Base-by-base conservation (phyloP, 2,329 filamentous ascomycete genomes). In the Aspergillus alliaceus region DNA sequence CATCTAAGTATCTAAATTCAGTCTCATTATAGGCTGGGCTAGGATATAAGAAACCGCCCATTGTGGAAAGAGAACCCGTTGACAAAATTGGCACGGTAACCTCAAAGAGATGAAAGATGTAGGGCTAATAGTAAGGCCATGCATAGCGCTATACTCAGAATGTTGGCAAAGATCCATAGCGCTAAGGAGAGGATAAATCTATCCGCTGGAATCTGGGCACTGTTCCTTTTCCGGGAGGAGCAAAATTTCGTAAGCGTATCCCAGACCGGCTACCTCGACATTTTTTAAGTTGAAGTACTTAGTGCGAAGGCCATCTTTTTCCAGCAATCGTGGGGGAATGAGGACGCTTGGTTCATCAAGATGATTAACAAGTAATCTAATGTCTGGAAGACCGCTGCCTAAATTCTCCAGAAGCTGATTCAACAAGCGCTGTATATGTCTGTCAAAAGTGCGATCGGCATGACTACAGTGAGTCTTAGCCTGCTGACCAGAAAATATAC, bases 31-130 rank as follows among this genome's bases (percentile, higher is more conserved):
- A 85, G 1, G 78, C 77, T 0, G 82, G 76, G 44, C 79, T 80
- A 0, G 84, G 84, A 24, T 79, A 78, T 4, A 85, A 57, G 0
- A 86, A 77, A 40, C 85, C 82, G 14, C 60, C 57, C 59, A 67
- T 66, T 6, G 59, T 59, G 9, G 63, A 68, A 6, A 50, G 59
- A 18, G 63, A 59, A 31, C 63, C 63, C 1, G 60, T 58, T 14
- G 64, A 64, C 34, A 70, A 63, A 15, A 69, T 59, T 0, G 67
- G 68, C 6, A 67, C 58, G 7, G 59, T 24, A 0, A 60, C 62
- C 46, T 66, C 56, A n/a, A 68, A 55, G 11, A 64, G 34, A 11
- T 48, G 20, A 69, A 57, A 6, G 57, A 56, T n/a, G 50, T 56
- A 2, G 59, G 59, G 34, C 59, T 59, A 8, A 58, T 35, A 3